Percentiles rank a stretch among this genome's conserved stretches.
Evolutionary conservation across 1,139 yeast genomes (phyloP).

Genomic region (Diutina sp.): DNA sequence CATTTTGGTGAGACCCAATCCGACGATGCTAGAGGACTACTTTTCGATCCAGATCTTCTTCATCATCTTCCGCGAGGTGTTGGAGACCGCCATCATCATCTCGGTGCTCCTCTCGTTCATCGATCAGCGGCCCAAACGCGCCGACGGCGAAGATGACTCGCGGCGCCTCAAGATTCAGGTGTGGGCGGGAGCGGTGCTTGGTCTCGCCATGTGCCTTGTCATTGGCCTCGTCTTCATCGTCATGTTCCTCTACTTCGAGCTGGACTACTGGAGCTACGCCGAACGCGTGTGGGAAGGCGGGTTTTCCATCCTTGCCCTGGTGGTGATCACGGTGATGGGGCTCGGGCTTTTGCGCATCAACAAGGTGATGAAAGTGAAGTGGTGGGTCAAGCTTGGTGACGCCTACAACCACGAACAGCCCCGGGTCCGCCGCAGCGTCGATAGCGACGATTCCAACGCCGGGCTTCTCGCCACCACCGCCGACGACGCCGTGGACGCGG

Average conservation of each 20-base stretch:
- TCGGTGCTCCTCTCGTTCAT: slow-evolving; percentile 29
- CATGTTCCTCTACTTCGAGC: slow-evolving; percentile 62
- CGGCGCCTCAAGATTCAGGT: slow-evolving; percentile 47
- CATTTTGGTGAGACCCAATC: background rate
- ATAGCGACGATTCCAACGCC: background rate
- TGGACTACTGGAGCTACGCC: slow-evolving; percentile 20
- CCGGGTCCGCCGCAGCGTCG: background rate
- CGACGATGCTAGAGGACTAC: slow-evolving; percentile 26
- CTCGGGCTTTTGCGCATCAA: slow-evolving; percentile 73
- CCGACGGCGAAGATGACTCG: background rate
- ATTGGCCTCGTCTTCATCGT: slow-evolving; percentile 68
- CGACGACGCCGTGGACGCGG: background rate
- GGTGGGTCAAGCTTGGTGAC: slow-evolving; percentile 38
- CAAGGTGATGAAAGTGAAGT: slow-evolving; percentile 70
- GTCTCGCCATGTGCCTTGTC: slow-evolving; percentile 59
- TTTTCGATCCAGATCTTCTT: slow-evolving; percentile 41
- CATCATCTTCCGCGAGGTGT: slow-evolving; percentile 31
- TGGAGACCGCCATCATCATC: slow-evolving; percentile 33
- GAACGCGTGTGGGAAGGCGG: slow-evolving; percentile 90
- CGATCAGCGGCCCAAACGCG: slow-evolving; percentile 4
- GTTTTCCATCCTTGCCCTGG: slow-evolving; percentile 67
- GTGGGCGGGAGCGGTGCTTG: slow-evolving; percentile 71
- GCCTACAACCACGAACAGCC: background rate
- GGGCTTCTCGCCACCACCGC: background rate
- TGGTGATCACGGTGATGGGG: slow-evolving; percentile 84